phyloP scores from a whole-genome alignment of 140 eudicot species.

The Stevia rebaudiana region DNA sequence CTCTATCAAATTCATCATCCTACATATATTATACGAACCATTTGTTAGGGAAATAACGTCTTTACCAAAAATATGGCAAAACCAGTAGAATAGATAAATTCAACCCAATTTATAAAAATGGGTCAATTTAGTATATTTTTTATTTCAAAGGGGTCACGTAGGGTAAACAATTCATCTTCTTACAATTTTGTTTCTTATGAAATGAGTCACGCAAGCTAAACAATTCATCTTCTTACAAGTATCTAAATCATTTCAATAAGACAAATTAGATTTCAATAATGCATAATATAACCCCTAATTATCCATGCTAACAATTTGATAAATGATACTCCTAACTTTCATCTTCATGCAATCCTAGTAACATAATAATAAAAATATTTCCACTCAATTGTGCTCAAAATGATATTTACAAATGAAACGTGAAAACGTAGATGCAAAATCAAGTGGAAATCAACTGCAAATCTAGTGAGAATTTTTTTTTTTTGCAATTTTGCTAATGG shows the following conservation, averaged over 20 bases:
- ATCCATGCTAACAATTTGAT: too few relatives aligned
- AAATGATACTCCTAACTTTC: too few relatives aligned
- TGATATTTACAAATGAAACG: too few relatives aligned
- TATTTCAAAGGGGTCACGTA: background rate
- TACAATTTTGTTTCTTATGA: background rate
- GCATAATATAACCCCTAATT: too few relatives aligned
- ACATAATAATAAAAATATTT: too few relatives aligned
- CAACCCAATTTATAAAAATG: background rate
- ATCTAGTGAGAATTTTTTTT: too few relatives aligned
- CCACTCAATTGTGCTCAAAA: too few relatives aligned
- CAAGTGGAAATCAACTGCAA: too few relatives aligned
- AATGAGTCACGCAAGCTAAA: background rate
- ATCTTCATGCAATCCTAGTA: too few relatives aligned
- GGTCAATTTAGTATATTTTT: background rate
- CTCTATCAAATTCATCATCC: constrained; percentile 33
- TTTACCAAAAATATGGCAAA: background rate
- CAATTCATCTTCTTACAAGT: background rate
- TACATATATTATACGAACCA: constrained; percentile 25
- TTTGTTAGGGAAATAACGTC: constrained; percentile 7
- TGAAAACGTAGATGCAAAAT: too few relatives aligned
- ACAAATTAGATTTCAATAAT: too few relatives aligned
- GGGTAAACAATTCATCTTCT: background rate
- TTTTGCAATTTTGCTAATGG: too few relatives aligned
- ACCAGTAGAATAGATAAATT: background rate
- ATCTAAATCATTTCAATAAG: background rate